These are phyloP conservation scores for Sordariomycetes sp. DNA, from an alignment of 2,329 filamentous ascomycete species.

Conservation along the genomic window DNA sequence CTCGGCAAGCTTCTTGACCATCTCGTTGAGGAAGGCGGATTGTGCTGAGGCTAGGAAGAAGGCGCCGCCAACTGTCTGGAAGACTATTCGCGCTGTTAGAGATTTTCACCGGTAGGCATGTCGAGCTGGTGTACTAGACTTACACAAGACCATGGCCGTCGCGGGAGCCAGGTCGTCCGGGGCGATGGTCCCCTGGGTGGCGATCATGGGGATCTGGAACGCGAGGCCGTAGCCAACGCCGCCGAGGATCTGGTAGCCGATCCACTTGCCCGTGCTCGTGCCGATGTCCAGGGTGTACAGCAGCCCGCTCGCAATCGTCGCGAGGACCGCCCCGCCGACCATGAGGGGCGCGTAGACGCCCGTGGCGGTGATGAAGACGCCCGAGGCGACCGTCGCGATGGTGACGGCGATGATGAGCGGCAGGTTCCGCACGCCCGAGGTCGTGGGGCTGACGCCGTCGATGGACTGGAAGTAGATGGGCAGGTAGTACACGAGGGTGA, in stretches of 20 bases:
- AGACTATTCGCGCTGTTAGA: slow-evolving; percentile 19
- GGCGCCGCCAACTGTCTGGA: slow-evolving; percentile 39
- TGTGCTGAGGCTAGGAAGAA: slow-evolving; percentile 37
- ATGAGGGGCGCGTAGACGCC: slow-evolving; percentile 33
- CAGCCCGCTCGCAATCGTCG: slow-evolving; percentile 30
- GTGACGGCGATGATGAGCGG: slow-evolving; percentile 32
- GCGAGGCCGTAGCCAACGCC: slow-evolving; percentile 34
- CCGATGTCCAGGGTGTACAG: slow-evolving; percentile 28
- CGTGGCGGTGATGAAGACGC: slow-evolving; percentile 24
- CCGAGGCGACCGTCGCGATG: slow-evolving; percentile 26
- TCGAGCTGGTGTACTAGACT: slow-evolving; percentile 9
- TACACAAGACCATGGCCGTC: slow-evolving; percentile 35
- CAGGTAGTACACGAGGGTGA: slow-evolving; percentile 33
- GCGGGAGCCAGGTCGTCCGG: slow-evolving; percentile 32
- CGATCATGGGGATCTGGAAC: slow-evolving; percentile 40
- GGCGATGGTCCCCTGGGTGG: slow-evolving; percentile 28
- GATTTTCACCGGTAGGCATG: neutral
- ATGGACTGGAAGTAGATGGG: slow-evolving; percentile 36
- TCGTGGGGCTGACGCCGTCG: slow-evolving; percentile 25
- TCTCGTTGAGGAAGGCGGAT: slow-evolving; percentile 33
- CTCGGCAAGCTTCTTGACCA: slow-evolving; percentile 21
- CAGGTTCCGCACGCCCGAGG: slow-evolving; percentile 31
- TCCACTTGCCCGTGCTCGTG: slow-evolving; percentile 31
- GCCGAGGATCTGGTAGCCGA: slow-evolving; percentile 40
- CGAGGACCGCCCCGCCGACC: slow-evolving; percentile 30